phyloP scores from a whole-genome alignment of 495 filamentous ascomycete species.

The Opeltia flavorubescens region DNA sequence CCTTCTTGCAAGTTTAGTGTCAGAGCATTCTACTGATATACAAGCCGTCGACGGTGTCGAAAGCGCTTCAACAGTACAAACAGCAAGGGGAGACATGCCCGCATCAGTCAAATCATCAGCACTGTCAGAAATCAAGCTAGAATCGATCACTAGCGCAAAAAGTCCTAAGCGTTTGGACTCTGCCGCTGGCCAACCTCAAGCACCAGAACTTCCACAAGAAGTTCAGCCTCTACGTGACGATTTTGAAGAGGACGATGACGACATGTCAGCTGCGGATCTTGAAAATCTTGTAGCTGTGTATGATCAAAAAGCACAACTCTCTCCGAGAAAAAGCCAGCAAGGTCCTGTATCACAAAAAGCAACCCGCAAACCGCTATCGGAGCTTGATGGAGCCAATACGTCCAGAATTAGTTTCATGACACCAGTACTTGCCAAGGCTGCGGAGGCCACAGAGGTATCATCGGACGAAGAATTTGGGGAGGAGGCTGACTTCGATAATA shows the following conservation, averaged over 20 bases:
- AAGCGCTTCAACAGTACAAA: no score
- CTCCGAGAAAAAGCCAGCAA: conserved; percentile 1
- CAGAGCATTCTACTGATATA: neutral
- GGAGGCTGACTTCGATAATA: conserved; percentile 50
- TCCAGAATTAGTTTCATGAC: neutral
- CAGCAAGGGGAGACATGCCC: no score
- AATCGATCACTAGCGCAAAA: no score
- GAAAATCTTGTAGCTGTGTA: conserved; percentile 41
- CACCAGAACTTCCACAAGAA: neutral
- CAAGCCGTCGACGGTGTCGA: no score
- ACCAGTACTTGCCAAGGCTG: neutral
- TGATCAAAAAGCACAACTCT: conserved; percentile 25
- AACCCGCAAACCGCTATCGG: neutral
- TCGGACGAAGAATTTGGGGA: conserved; percentile 49
- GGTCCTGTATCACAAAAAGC: neutral
- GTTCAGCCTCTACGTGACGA: conserved; percentile 29
- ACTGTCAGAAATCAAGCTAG: no score
- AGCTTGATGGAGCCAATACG: neutral
- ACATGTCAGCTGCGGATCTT: conserved; percentile 37
- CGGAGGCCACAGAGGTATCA: conserved; percentile 9
- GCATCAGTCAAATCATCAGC: no score
- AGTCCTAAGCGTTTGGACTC: no score
- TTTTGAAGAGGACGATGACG: conserved; percentile 41
- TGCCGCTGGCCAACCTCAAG: no score
- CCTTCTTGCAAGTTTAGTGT: neutral